phyloP scores from a whole-genome alignment of 129 eudicot species.

The Centrapalus pauciflorus region DNA sequence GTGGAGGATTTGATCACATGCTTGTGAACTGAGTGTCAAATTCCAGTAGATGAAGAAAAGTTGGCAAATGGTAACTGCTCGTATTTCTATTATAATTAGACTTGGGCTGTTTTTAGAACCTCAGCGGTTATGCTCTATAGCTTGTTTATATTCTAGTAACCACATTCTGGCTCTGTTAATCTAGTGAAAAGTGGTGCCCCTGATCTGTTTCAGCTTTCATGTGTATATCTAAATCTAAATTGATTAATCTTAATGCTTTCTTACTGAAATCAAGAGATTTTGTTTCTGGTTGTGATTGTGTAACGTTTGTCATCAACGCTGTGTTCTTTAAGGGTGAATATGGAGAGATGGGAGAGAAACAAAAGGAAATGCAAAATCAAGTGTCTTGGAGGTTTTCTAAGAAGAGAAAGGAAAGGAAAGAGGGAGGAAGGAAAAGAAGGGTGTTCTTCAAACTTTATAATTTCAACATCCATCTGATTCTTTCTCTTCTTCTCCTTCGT shows the following conservation, averaged over 20 bases:
- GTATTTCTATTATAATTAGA: background rate
- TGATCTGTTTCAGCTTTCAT: background rate
- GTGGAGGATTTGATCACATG: constrained; percentile 78
- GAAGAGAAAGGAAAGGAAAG: too few relatives aligned
- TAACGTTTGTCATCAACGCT: too few relatives aligned
- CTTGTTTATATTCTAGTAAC: constrained; percentile 22
- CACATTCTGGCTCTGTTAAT: background rate
- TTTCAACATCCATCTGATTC: too few relatives aligned
- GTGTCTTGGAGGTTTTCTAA: too few relatives aligned
- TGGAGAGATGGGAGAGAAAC: too few relatives aligned
- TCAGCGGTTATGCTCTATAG: background rate
- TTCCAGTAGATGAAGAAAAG: background rate
- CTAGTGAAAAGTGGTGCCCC: background rate
- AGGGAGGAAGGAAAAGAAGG: too few relatives aligned
- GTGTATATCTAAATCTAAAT: constrained; percentile 18
- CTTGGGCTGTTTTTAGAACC: background rate
- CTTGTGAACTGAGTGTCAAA: constrained; percentile 38
- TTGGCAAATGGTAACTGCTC: background rate
- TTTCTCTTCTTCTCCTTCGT: too few relatives aligned
- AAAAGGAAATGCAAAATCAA: too few relatives aligned
- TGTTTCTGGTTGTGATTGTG: too few relatives aligned
- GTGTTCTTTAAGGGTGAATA: too few relatives aligned
- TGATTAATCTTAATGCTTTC: background rate
- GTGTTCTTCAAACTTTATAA: too few relatives aligned
- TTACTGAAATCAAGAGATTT: background rate